Base-by-base conservation (phyloP, 140 eudicot species). In the Ambrosia hybrid region DNA sequence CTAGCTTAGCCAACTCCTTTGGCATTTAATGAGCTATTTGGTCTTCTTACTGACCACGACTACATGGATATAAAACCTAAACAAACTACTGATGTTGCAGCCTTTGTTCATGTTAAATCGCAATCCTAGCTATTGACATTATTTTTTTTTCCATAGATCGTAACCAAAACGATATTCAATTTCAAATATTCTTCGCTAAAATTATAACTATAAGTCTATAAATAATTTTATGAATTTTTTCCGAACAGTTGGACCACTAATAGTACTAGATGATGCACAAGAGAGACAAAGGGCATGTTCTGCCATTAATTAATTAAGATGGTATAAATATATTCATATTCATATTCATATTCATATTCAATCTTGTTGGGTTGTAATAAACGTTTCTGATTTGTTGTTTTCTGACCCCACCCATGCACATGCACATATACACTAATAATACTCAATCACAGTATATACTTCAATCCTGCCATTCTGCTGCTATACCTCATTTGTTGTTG, bases 281-380 rank as follows among this genome's bases (percentile, higher is more conserved):
- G 34, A 67, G 56, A 17, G 75, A 76, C 70, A 68, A 68, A 68
- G 80, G 70, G 80, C 63, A 76, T 76, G 75, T 76, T 76, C 56
- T 67, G 65, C 15, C 68, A 51, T 46, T 10, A 46, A 45, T 43
- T 57, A 67, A 76, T 57, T 58, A 41, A 36, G 56, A 67, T 58
- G 51, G 39, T 6, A 48, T 67, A 61, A 15, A 62, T 52, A 16
- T 21, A 45, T 39, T 30, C 34, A 12, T 45, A 62, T 62, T 13
- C 26, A 16, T 21, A 45, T 39, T 30, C 34, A 12, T 45, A 62
- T 62, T 13, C 26, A 61, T 34, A 62, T 62, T 37, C 2, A 67
- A 26, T 64, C 45, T 17, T 53, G 49, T 63, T 71, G 69, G 70
- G 62, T 55, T 55, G 70, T 55, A 65, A 72, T 59, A 73, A 69